Base-by-base conservation (phyloP, 2,329 filamentous ascomycete genomes). In the Fusarium marasasianum region DNA sequence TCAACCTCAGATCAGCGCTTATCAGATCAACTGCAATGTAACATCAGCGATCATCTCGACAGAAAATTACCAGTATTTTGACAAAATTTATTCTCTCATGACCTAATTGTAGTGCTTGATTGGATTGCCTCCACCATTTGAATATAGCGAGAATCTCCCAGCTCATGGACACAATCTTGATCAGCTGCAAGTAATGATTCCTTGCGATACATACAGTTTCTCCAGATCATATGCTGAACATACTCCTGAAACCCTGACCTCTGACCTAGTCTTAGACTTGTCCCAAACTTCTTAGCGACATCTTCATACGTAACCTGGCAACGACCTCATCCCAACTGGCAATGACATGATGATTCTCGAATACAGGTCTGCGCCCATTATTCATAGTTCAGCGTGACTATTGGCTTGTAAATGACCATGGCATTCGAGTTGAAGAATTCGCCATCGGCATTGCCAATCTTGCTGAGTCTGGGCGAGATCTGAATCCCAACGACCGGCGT, bases 371-470 rank as follows among this genome's bases (percentile, higher is more conserved):
- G 15, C 14, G 13, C 37, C 18, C 13, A 35, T 56, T 45, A 41
- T 56, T 13, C 29, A 37, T 40, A 31, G 18, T 35, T 14, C 17
- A 60, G 43, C 3, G 72, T 66, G 17, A 74, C 64, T 5, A 57
- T 40, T 10, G 72, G 40, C 38, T 61, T 51, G 48, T 58, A 67
- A 11, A 75, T 37, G 14, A 59, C 37, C 29, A 71, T 6, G 14
- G 67, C 40, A 12, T 24, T 8, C 8, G 54, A 31, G 15, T 59
- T 35, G 26, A 75, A 73, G 20, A 48, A n/a, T 13, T 44, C 24
- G 3, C 72, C 72, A 38, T 75, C 69, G 6, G 55, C 72, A 5
- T 75, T 58, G 17, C 72, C 72, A 20, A 71, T 48, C 37, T 75
- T 75, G 17, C 22, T n/a, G 29, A 75, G 57, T 55, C 37, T 53